Percentiles rank a stretch among this genome's conserved stretches.
Conservation (phyloP, 2,329 filamentous ascomycete species). For the Ophiostoma tasmaniense region DNA sequence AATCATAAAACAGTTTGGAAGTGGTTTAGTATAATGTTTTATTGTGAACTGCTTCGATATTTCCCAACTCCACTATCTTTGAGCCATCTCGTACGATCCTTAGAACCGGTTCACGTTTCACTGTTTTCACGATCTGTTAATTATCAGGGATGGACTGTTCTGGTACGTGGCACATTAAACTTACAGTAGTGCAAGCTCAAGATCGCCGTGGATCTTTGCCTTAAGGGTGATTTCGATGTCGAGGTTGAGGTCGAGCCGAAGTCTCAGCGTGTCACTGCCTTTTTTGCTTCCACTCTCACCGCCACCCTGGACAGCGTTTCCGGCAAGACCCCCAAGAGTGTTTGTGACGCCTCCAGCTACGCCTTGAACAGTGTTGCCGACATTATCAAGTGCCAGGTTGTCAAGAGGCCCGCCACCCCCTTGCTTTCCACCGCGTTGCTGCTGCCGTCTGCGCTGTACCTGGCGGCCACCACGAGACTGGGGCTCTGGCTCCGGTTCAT, state of each 20-base stretch:
- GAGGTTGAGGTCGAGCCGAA: slow-evolving; percentile 65
- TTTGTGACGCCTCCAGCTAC: slow-evolving; percentile 34
- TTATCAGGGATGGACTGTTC: not conserved
- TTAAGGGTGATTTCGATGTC: slow-evolving; percentile 81
- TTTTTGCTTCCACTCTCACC: slow-evolving; percentile 31
- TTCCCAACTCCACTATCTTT: not conserved
- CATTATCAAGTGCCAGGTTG: not conserved
- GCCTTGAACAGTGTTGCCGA: slow-evolving; percentile 18
- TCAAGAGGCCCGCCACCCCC: not conserved
- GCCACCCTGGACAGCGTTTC: slow-evolving; percentile 28
- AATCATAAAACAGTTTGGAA: too few species aligned
- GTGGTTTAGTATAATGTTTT: too few species aligned
- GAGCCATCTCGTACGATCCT: not conserved
- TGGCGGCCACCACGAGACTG: not conserved
- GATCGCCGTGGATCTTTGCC: slow-evolving; percentile 75
- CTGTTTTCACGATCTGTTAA: slow-evolving; percentile 1
- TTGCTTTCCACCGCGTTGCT: not conserved
- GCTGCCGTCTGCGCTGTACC: not conserved
- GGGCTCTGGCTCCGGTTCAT: not conserved
- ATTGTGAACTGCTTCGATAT: too few species aligned
- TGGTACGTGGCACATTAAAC: slow-evolving; percentile 20
- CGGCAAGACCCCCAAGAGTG: slow-evolving; percentile 34
- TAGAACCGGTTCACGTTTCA: not conserved
- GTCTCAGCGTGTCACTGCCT: slow-evolving; percentile 56
- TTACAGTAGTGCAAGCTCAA: slow-evolving; percentile 63